Evolutionary conservation across 2,329 filamentous ascomycete genomes (phyloP).

Genomic region (Trichophyton schoenleinii): DNA sequence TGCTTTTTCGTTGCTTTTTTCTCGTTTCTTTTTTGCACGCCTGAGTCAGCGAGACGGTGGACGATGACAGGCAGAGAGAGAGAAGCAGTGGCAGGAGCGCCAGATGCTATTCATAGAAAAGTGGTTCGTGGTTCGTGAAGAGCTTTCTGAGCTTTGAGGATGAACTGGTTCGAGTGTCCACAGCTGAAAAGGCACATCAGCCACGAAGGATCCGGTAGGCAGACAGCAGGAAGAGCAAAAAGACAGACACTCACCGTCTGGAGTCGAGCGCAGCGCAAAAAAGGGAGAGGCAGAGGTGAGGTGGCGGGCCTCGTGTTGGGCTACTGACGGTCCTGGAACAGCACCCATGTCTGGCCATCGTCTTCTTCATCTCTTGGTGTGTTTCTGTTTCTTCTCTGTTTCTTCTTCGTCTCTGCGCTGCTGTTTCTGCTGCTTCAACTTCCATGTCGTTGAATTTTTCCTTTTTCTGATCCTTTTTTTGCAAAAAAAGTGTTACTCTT

Average conservation of each 20-base stretch:
- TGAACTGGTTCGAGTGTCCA: background rate
- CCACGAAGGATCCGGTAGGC: background rate
- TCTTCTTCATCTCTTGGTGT: background rate
- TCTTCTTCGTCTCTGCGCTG: background rate
- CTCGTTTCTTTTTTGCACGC: background rate
- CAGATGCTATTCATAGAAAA: background rate
- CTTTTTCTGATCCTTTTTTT: background rate
- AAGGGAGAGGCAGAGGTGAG: background rate
- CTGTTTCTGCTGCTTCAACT: background rate
- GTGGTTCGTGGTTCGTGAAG: background rate
- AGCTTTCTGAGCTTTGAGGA: background rate
- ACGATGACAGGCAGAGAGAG: background rate
- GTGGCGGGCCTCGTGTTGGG: constrained; percentile 1
- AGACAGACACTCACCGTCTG: too few relatives aligned
- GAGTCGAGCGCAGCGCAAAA: background rate
- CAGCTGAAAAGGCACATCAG: background rate
- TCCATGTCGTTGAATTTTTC: background rate
- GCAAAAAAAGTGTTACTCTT: background rate
- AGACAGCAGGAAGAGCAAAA: background rate
- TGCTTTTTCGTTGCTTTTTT: background rate
- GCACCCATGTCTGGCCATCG: background rate
- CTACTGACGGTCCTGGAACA: background rate
- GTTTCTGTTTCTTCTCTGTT: background rate
- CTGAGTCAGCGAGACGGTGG: background rate
- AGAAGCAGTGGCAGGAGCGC: background rate